Base-by-base conservation (phyloP, 441 rosid species). In the Iberis amara region DNA sequence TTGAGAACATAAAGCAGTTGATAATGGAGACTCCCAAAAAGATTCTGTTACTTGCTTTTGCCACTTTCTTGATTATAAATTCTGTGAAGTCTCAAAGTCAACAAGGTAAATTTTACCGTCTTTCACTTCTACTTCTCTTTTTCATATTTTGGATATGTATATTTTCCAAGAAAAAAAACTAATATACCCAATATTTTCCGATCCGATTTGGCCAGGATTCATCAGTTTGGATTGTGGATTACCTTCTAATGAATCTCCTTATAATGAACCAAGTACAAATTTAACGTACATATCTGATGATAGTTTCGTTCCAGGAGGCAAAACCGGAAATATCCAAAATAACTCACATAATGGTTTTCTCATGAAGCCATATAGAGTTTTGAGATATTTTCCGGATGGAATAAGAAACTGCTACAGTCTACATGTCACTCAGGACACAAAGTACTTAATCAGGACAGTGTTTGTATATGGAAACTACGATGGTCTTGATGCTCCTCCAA, bases 211-310 rank as follows among this genome's bases (percentile, higher is more conserved):
- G 49, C 3, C 68, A 77, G 79, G 77, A 24, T 77, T 74, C 54
- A 72, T 77, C 12, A 77, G 44, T 64, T 52, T 74, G 27, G 79
- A 74, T 55, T 77, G 82, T 4, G 79, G 82, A 11, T 39, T 51
- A 18, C 57, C 59, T 13, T 23, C 32, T 28, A 47, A 45, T 0
- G 59, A 61, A 48, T 66, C 71, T 4, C 61, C 53, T 15, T 74
- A 70, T 23, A 53, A 50, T 0, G 82, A 77, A 23, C 39, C 52
- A 35, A 24, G 1, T 0, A 77, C 76, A 5, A 50, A 57, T 11
- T 26, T 74, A 9, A 61, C 33, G 11, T 77, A 61, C 64, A 46
- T 8, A 13, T 68, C 79, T 0, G 81, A 74, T 21, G 40, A 27
- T 0, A 38, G 8, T 0, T 73, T 39, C 31, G 45, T 66, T 43